These are phyloP conservation scores for Capsicum pubescens DNA, from an alignment of 257 asterid species.

Conservation along the genomic window DNA sequence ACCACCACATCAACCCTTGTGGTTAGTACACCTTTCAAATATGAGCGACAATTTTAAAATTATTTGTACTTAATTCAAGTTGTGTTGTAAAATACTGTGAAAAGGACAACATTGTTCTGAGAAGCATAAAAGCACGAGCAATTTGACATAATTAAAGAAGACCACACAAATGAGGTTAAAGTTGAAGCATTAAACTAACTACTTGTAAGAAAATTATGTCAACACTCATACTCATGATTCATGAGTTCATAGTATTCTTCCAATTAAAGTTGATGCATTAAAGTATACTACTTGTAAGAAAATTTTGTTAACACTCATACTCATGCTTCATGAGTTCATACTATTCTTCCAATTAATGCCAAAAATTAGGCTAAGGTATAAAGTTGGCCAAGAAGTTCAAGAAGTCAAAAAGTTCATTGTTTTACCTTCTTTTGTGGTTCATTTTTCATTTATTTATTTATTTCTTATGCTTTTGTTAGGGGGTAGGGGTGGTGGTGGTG, in stretches of 20 bases:
- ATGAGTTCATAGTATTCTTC: neutral
- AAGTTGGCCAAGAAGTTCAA: neutral
- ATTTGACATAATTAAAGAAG: neutral
- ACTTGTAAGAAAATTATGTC: neutral
- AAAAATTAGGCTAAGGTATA: neutral
- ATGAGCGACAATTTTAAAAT: neutral
- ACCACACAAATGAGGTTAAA: neutral
- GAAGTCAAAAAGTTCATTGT: neutral
- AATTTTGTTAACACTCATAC: neutral
- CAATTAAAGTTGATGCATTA: neutral
- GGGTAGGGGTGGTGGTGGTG: neutral
- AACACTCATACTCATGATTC: neutral
- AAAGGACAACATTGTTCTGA: neutral
- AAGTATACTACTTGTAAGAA: neutral
- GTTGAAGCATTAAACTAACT: neutral
- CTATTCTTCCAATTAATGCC: neutral
- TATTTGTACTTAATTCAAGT: conserved; percentile 17
- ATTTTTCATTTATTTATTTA: neutral
- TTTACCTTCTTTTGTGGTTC: neutral
- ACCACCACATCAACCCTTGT: no score
- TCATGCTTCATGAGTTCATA: neutral
- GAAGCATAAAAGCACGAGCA: neutral
- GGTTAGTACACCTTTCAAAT: neutral
- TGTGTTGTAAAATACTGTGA: neutral
- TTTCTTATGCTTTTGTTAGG: neutral